phyloP scores from a whole-genome alignment of 2,329 filamentous ascomycete species.

The Colletotrichum agaves region DNA sequence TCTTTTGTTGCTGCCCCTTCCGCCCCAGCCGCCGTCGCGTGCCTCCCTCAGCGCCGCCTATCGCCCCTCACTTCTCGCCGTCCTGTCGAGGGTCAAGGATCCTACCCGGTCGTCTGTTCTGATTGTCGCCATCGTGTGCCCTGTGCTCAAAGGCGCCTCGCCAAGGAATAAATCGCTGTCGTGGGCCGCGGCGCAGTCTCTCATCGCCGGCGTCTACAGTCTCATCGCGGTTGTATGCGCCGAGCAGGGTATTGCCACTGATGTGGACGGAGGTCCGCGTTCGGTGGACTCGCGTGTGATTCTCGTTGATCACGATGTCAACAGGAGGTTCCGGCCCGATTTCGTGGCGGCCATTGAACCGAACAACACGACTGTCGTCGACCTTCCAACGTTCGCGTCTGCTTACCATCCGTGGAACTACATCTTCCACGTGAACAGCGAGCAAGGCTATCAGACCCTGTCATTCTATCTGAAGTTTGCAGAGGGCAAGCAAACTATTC shows the following conservation, averaged over 20 bases:
- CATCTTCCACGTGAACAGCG: slow-evolving; percentile 74
- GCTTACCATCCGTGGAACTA: slow-evolving; percentile 69
- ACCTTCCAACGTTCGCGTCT: slow-evolving; percentile 63
- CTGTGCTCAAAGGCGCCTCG: slow-evolving; percentile 66
- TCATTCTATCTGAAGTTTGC: slow-evolving; percentile 58
- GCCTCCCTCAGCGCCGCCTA: slow-evolving; percentile 68
- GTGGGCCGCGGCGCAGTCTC: slow-evolving; percentile 77
- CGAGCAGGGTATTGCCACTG: slow-evolving; percentile 69
- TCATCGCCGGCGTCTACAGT: slow-evolving; percentile 82
- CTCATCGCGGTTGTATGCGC: slow-evolving; percentile 79
- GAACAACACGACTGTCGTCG: slow-evolving; percentile 59
- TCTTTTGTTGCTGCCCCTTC: slow-evolving; percentile 72
- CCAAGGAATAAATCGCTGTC: slow-evolving; percentile 62
- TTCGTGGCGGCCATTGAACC: slow-evolving; percentile 50
- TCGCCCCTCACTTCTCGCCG: slow-evolving; percentile 64
- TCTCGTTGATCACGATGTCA: slow-evolving; percentile 71
- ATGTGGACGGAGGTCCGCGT: slow-evolving; percentile 63
- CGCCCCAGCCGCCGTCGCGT: slow-evolving; percentile 65
- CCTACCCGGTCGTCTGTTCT: slow-evolving; percentile 52
- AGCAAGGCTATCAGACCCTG: slow-evolving; percentile 70
- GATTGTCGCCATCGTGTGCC: slow-evolving; percentile 69
- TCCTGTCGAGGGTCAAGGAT: slow-evolving; percentile 60
- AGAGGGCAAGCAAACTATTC: slow-evolving; percentile 58
- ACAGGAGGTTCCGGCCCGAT: slow-evolving; percentile 46
- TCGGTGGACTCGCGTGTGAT: slow-evolving; percentile 82